Base-by-base conservation (phyloP, 768 basidiomycete species). In the Trametes villosa region DNA sequence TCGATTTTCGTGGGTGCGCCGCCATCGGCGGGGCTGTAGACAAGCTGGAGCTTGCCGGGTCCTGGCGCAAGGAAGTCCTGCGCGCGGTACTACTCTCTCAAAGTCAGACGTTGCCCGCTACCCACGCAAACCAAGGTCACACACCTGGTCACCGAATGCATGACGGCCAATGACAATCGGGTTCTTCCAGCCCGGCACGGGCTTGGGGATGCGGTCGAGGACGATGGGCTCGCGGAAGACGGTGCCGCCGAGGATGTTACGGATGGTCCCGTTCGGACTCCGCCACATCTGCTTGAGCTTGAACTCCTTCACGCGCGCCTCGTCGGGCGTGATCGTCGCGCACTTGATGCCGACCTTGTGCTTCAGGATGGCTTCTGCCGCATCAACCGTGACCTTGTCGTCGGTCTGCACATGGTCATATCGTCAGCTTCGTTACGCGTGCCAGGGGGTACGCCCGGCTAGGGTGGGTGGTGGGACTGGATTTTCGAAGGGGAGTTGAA, bases 221-320 rank as follows among this genome's bases (percentile, higher is more conserved):
- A 98, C 88, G 77, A 99, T 98, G 66, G 97, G 97, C 75, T 97
- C 97, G 64, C 97, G 89, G 87, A 98, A 98, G 53, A 99, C 96
- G 20, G 97, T 98, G 41, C 97, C 97, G 31, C 94, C 95, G 50
- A 98, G 87, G 71, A 98, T 97, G 74, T 99, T 99, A 64, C 96
- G 91, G 75, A 98, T 98, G 2, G 96, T 96, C 67, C 95, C 96
- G 75, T 97, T 97, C 7, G 96, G 96, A 70, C 92, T 94, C 80
- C 82, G 90, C 96, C 94, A 97, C 96, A 99, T 99, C 77, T 96
- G 87, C 82, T 97, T 98, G 72, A 99, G 83, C 50, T 94, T 92
- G 85, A 97, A 99, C 77, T 98, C 97, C 72, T 95, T 78, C 47
- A 98, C 94, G 59, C 96, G 89, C 24, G 87, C 94, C 74, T 98